Evolutionary conservation across 176 grass and related monocot genomes (phyloP).

Genomic region (Rhipidocladum racemiflorum): DNA sequence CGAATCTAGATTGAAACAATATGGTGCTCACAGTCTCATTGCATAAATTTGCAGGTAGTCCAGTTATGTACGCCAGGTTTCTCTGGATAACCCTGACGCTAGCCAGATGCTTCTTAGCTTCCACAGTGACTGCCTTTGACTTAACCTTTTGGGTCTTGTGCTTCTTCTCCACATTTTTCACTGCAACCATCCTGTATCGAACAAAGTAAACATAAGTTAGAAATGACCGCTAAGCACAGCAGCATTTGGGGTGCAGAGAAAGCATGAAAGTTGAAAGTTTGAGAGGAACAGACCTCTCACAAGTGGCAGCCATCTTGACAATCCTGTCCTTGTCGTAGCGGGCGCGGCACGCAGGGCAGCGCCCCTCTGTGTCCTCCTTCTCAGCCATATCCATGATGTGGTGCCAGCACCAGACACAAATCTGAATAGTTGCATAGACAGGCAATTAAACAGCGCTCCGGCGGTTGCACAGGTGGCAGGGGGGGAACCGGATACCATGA

Average conservation of each 20-base stretch:
- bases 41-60: slow-evolving; percentile 81
- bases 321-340: slow-evolving; percentile 94
- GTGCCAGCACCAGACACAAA: slow-evolving; percentile 99
- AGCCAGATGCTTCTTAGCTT: slow-evolving; percentile 89
- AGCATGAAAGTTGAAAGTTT: not conserved
- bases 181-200: slow-evolving; percentile 60
- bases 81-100: slow-evolving; percentile 92
- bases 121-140: slow-evolving; percentile 47
- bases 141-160: slow-evolving; percentile 79
- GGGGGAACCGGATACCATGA: not conserved
- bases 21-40: slow-evolving; percentile 68
- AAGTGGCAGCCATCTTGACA: slow-evolving; percentile 83
- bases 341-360: slow-evolving; percentile 83
- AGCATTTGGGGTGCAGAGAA: not conserved
- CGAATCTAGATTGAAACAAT: slow-evolving; percentile 9
- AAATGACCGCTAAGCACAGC: not conserved
- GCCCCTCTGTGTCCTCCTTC: slow-evolving; percentile 89
- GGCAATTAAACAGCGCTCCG: not conserved
- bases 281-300: slow-evolving; percentile 46
- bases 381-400: slow-evolving; percentile 97
- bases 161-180: slow-evolving; percentile 78
- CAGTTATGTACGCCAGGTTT: slow-evolving; percentile 97
- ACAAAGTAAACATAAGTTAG: not conserved
- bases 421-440: slow-evolving; percentile 37
- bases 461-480: not conserved